Evolutionary conservation across 495 filamentous ascomycete genomes (phyloP).

Genomic region (Aspergillus incahuasiensis): DNA sequence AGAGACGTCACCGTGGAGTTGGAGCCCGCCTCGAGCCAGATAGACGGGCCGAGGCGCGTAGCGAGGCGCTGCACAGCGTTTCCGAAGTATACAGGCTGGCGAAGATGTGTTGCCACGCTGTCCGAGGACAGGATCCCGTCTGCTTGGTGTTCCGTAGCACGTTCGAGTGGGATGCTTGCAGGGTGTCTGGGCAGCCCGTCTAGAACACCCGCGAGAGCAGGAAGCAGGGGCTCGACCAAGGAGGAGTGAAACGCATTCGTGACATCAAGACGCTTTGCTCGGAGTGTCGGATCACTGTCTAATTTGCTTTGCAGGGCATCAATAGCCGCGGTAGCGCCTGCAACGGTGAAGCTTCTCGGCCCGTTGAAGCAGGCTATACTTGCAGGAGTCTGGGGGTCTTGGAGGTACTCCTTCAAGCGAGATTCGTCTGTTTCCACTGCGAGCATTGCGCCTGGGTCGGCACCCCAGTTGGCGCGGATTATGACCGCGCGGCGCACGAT

Average conservation of each 20-base stretch:
- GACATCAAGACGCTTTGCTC: slow-evolving; percentile 38
- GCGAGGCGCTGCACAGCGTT: slow-evolving; percentile 44
- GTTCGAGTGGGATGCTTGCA: slow-evolving; percentile 31
- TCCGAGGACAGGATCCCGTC: slow-evolving; percentile 33
- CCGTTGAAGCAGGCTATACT: slow-evolving; percentile 51
- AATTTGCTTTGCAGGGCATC: slow-evolving; percentile 17
- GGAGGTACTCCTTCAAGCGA: not conserved
- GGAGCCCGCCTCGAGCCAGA: slow-evolving; percentile 52
- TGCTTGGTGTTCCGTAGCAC: slow-evolving; percentile 21
- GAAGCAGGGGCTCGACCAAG: slow-evolving; percentile 37
- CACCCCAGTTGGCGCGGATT: slow-evolving; percentile 43
- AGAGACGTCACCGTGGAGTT: slow-evolving; percentile 44
- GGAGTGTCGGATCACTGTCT: slow-evolving; percentile 15
- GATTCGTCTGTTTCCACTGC: slow-evolving; percentile 39
- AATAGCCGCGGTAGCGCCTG: slow-evolving; percentile 35
- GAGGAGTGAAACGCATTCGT: slow-evolving; percentile 52
- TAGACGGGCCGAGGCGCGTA: slow-evolving; percentile 24
- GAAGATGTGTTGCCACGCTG: slow-evolving; percentile 43
- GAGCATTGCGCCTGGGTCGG: slow-evolving; percentile 48
- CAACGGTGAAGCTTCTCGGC: slow-evolving; percentile 41
- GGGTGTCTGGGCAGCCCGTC: slow-evolving; percentile 24
- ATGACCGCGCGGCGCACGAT: slow-evolving; percentile 40
- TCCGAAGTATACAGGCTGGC: slow-evolving; percentile 48
- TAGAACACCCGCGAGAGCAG: slow-evolving; percentile 23
- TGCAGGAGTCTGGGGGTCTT: slow-evolving; percentile 1